Base-by-base conservation (phyloP, 73 alveolate genomes). In the Symbiodinium pilosum region DNA sequence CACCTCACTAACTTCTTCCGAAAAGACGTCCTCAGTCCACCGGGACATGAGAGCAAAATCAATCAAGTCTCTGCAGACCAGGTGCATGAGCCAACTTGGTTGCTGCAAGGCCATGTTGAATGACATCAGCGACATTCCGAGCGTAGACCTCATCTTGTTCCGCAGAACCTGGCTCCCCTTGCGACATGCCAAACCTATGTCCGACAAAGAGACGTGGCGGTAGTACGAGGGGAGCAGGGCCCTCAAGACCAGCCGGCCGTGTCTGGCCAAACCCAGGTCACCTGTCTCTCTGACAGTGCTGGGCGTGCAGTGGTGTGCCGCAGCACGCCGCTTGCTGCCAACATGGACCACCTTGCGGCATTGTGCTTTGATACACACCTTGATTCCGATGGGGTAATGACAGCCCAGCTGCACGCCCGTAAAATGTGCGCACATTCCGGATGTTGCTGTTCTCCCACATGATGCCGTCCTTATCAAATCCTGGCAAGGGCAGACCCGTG, bases 401-500 rank as follows among this genome's bases (percentile, higher is more conserved):
- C n/a, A n/a, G n/a, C 34, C 91, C 42, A 41, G 91, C 64, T 7
- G 9, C 91, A 24, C 68, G 91, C 34, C 91, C 91, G 38, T 36
- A 83, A 38, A 83, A 83, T 26, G 91, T 36, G 39, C 64, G 91
- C 26, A 83, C 64, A 39, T 83, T 83, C 28, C 91, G 54, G 21
- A 83, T 43, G 54, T 43, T 28, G 8, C 26, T 41, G 91, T 83
- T 83, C 59, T 83, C 91, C 91, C 91, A 83, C 68, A 83, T 83
- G 91, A 83, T 83, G 91, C 91, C 91, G 26, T 40, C 44, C 91
- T 83, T 40, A 68, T 83, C 91, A 68, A 83, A 83, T 36, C 91
- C 91, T 83, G 26, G 7, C 51, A 39, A 32, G 51, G 16, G 32
- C 42, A 34, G 40, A 69, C 32, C 77, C 3, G 28, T 1, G 77